Evolutionary conservation across 768 basidiomycete species (phyloP), one percentile per base, ranked within the genome.

Genomic region (Kondoa subrosea): DNA sequence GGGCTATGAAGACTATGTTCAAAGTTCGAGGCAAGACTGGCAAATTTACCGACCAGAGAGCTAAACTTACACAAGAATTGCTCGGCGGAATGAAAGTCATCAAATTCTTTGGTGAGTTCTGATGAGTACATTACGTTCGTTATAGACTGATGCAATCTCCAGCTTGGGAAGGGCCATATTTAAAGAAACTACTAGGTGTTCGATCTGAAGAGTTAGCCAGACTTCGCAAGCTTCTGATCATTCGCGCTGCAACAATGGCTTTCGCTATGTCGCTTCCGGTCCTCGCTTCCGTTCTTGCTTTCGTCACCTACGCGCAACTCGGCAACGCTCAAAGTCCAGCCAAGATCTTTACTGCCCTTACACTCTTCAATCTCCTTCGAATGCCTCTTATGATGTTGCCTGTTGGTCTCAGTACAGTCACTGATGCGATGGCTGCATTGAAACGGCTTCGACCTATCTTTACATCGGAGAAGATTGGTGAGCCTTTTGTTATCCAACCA

Each of bases 31-130:
- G 80, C 68, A 87, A 85, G 75, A 83, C 84, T 64, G 91, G 92
- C 88, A 76, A 77, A 0, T 93, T 87, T 87, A 95, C 81, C 3
- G 92, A 97, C 74, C 88, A 87, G 75, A 84, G 92, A 12, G 87
- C 87, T 16, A 91, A 89, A 74, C 78, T 91, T 2, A 81, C 95
- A 14, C 91, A 92, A 75, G 92, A 97, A 75, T 81, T 97, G 1
- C 78, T 95, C 0, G 85, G 85, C 16, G 88, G 88, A 0, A 91
- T 95, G 84, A 86, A 88, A 71, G 83, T 93, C 69, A 87, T 95
- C 81, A 95, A 95, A 77, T 85, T 86, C 76, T 92, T 92, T 67
- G 40, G 40, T 50, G 21, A 8, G 40, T 50, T 50, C 21, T 8
- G 12, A 8, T 50, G 8, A 1, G 29, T 27, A 3, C 12, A 1